Evolutionary conservation across 2,329 filamentous ascomycete species (phyloP).

Genomic region (Daldinia sp.): DNA sequence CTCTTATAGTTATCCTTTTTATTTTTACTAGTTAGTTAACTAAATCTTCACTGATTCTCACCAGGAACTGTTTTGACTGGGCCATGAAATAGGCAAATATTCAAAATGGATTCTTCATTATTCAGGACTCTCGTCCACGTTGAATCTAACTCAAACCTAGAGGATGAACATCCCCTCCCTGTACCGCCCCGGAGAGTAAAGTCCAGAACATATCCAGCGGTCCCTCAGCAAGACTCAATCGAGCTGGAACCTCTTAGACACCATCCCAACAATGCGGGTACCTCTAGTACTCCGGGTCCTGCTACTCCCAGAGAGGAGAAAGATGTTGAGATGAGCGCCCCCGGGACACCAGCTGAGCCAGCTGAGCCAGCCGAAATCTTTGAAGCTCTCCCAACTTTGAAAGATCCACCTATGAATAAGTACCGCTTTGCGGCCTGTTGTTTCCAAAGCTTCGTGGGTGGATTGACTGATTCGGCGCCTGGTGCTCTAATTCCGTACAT

Average conservation of each 20-base stretch:
- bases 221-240: conserved; percentile 50
- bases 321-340: conserved; percentile 46
- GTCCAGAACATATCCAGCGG: conserved; percentile 56
- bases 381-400: conserved; percentile 57
- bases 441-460: conserved; percentile 75
- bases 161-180: conserved; percentile 46
- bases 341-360: conserved; percentile 21
- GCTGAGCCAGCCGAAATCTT: conserved; percentile 42
- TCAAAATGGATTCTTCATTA: conserved; percentile 34
- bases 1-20: background rate
- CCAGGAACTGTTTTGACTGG: background rate
- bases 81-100: conserved; percentile 28
- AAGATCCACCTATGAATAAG: conserved; percentile 74
- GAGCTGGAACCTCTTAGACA: conserved; percentile 37
- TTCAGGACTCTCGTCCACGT: conserved; percentile 47
- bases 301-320: conserved; percentile 44
- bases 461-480: conserved; percentile 79
- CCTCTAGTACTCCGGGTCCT: conserved; percentile 19
- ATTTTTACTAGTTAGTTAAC: background rate
- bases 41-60: background rate
- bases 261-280: conserved; percentile 19
- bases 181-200: conserved; percentile 53
- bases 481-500: conserved; percentile 87
- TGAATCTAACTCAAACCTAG: conserved; percentile 45
- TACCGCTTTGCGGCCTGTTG: conserved; percentile 75